Conservation (phyloP, 306 rosid species). For the Vicia faba region DNA sequence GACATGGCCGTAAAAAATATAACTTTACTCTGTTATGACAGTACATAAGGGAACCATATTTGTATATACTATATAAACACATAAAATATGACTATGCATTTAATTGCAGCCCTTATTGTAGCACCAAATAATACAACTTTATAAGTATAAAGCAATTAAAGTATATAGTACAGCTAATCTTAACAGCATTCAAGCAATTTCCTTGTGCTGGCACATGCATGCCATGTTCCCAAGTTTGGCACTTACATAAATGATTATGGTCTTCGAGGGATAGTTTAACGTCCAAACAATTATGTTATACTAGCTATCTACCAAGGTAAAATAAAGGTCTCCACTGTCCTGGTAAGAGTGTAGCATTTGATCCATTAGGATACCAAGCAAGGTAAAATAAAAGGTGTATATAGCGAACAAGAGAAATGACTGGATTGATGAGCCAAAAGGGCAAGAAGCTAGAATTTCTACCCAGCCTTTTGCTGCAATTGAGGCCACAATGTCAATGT, state of each 20-base stretch:
- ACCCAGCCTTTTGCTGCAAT: background rate
- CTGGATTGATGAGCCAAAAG: slow-evolving; percentile 1
- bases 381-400: background rate
- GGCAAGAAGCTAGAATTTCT: background rate
- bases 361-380: background rate
- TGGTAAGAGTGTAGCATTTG: background rate
- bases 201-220: background rate
- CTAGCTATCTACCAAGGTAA: background rate
- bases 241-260: background rate
- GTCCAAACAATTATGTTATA: background rate
- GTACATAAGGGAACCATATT: background rate
- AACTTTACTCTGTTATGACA: slow-evolving; percentile 1
- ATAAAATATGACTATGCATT: background rate
- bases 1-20: slow-evolving; percentile 28
- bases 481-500: background rate
- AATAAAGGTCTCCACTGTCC: background rate
- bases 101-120: background rate
- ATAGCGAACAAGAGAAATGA: background rate
- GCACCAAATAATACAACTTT: slow-evolving; percentile 6
- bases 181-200: background rate
- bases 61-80: background rate
- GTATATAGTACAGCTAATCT: background rate
- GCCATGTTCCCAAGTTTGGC: background rate
- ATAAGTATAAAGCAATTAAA: background rate
- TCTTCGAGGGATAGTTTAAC: background rate